phyloP scores from a whole-genome alignment of 768 basidiomycete species.

The Favolaschia claudopus region DNA sequence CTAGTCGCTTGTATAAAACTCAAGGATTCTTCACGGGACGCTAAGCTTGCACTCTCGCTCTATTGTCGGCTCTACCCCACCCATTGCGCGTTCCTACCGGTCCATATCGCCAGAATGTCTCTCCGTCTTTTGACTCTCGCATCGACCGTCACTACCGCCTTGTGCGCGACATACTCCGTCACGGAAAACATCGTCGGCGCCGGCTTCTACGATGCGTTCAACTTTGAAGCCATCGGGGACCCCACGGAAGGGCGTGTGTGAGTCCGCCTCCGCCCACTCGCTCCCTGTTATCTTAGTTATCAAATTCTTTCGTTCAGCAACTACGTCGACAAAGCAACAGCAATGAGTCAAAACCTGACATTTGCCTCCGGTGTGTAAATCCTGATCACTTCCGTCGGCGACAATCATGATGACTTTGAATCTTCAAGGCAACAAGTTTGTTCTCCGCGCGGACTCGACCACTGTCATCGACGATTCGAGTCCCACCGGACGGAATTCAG shows the following conservation, averaged over 20 bases:
- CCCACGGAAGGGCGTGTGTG: slow-evolving; percentile 72
- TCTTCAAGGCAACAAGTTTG: slow-evolving; percentile 57
- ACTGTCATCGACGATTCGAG: slow-evolving; percentile 49
- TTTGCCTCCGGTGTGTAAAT: slow-evolving; percentile 55
- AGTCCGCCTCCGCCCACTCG: slow-evolving; percentile 25
- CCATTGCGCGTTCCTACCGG: no score
- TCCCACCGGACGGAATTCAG: slow-evolving; percentile 62
- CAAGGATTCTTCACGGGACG: no score
- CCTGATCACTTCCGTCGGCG: no score
- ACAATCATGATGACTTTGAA: no score
- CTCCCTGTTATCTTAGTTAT: background rate
- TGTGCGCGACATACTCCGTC: slow-evolving; percentile 50
- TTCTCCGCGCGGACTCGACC: slow-evolving; percentile 59
- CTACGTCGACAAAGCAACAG: slow-evolving; percentile 48
- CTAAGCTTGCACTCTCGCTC: no score
- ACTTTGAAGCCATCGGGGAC: slow-evolving; percentile 56
- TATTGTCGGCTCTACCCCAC: no score
- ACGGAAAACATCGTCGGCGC: slow-evolving; percentile 51
- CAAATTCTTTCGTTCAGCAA: slow-evolving; percentile 38
- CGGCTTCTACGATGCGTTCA: slow-evolving; percentile 59
- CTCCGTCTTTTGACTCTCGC: background rate
- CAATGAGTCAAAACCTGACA: slow-evolving; percentile 59
- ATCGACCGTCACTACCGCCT: slow-evolving; percentile 15
- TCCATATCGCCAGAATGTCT: no score
- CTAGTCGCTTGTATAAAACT: no score